Evolutionary conservation across 257 asterid species (phyloP).

Genomic region (Henckelia pumila): DNA sequence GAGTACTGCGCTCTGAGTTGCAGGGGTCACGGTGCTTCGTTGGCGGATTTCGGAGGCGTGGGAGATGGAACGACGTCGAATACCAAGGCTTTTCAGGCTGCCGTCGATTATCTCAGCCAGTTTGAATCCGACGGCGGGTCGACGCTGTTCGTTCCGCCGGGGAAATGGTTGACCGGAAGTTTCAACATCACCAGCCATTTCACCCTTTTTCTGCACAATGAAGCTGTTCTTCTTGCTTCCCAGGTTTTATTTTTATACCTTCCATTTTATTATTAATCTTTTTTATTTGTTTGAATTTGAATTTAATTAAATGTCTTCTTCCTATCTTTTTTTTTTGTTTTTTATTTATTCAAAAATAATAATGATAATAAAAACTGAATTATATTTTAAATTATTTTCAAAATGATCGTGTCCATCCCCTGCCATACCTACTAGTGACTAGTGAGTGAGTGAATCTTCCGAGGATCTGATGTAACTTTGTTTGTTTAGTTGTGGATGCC

Average conservation of each 20-base stretch:
- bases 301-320: too few species aligned
- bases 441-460: too few species aligned
- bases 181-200: slow-evolving; percentile 87
- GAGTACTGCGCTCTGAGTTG: slow-evolving; percentile 56
- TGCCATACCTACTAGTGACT: too few species aligned
- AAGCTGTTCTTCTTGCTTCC: slow-evolving; percentile 82
- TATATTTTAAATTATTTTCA: too few species aligned
- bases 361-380: too few species aligned
- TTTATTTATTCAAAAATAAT: too few species aligned
- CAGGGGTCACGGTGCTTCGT: slow-evolving; percentile 54
- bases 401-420: too few species aligned
- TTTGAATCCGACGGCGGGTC: slow-evolving; percentile 71
- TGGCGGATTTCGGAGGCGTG: slow-evolving; percentile 86
- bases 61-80: slow-evolving; percentile 85
- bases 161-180: slow-evolving; percentile 89
- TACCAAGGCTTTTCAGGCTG: slow-evolving; percentile 64
- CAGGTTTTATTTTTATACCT: slow-evolving; percentile 45
- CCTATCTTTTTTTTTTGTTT: too few species aligned
- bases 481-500: too few species aligned
- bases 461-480: too few species aligned
- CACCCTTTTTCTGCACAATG: slow-evolving; percentile 68
- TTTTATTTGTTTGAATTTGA: too few species aligned
- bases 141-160: slow-evolving; percentile 77
- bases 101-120: slow-evolving; percentile 57
- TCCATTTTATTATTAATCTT: neutral